A percentile compares a stretch with the other conserved stretches of the same genome.
phyloP scores from a whole-genome alignment of 1,284 basidiomycete species.

The Omphalotus olearius region DNA sequence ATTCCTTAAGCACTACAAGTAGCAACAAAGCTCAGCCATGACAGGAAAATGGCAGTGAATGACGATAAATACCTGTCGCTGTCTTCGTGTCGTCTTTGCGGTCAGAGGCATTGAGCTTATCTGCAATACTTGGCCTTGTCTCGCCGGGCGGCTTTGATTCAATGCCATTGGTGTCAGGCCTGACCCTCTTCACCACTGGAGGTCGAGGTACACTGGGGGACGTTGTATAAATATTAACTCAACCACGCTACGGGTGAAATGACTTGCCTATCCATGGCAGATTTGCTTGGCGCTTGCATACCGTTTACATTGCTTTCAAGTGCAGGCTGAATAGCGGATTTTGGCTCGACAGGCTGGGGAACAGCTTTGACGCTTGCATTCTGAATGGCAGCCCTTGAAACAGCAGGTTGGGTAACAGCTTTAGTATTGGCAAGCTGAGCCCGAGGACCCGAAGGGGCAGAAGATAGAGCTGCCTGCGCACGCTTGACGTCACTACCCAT shows the following conservation, averaged over 20 bases:
- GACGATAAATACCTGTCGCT: neutral
- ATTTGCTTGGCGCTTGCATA: constrained; percentile 35
- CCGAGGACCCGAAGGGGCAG: constrained; percentile 56
- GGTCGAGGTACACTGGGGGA: constrained; percentile 61
- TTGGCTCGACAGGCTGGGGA: too few species aligned
- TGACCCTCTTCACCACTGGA: constrained; percentile 69
- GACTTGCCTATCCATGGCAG: constrained; percentile 60
- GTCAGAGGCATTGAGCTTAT: constrained; percentile 21
- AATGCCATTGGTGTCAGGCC: constrained; percentile 44
- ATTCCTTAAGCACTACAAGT: too few species aligned
- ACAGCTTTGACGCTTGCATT: neutral
- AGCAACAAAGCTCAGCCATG: too few species aligned
- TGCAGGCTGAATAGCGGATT: too few species aligned
- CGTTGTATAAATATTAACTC: neutral
- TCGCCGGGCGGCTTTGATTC: constrained; percentile 36
- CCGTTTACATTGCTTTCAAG: too few species aligned
- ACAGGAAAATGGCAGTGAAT: too few species aligned
- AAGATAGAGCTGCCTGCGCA: constrained; percentile 26
- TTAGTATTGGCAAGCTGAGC: constrained; percentile 38
- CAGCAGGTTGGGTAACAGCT: constrained; percentile 19
- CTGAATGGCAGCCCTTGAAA: constrained; percentile 20
- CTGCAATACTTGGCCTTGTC: constrained; percentile 4
- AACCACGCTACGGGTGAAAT: constrained; percentile 2
- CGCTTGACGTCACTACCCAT: constrained; percentile 30
- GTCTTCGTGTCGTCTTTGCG: constrained; percentile 3